These are phyloP conservation scores for Irpex sp. DNA, from an alignment of 1,284 basidiomycete species.

Conservation along the genomic window DNA sequence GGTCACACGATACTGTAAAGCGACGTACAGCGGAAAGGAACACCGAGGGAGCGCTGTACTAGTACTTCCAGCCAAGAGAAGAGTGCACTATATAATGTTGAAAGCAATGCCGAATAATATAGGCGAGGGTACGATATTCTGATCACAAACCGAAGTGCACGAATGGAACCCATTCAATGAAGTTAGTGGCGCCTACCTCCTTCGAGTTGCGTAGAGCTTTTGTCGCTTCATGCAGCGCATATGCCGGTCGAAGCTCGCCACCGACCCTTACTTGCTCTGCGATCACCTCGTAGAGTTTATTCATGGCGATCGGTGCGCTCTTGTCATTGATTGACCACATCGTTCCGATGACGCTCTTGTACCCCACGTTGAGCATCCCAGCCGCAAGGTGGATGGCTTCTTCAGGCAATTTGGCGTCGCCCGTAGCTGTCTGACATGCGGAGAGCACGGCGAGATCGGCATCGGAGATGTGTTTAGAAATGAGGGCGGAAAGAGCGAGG, in stretches of 20 bases:
- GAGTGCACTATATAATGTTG: no score
- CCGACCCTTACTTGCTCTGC: background rate
- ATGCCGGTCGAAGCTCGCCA: background rate
- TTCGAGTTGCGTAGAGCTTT: background rate
- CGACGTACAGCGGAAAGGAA: no score
- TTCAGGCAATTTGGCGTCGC: background rate
- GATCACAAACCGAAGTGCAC: background rate
- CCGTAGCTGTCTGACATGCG: background rate
- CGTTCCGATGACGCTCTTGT: background rate
- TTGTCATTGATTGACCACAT: background rate
- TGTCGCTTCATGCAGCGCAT: background rate
- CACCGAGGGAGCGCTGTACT: no score
- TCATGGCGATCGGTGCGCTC: background rate
- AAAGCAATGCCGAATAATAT: no score
- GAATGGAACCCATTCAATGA: background rate
- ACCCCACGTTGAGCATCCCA: background rate
- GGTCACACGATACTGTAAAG: no score
- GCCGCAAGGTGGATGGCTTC: background rate
- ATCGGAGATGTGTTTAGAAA: background rate
- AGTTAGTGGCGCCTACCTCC: background rate
- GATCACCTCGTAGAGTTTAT: background rate
- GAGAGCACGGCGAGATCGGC: background rate
- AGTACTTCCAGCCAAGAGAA: no score
- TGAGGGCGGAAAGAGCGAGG: constrained; percentile 12
- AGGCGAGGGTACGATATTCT: no score